Evolutionary conservation across 2,329 filamentous ascomycete genomes (phyloP).

Genomic region (Ascochyta pisi): DNA sequence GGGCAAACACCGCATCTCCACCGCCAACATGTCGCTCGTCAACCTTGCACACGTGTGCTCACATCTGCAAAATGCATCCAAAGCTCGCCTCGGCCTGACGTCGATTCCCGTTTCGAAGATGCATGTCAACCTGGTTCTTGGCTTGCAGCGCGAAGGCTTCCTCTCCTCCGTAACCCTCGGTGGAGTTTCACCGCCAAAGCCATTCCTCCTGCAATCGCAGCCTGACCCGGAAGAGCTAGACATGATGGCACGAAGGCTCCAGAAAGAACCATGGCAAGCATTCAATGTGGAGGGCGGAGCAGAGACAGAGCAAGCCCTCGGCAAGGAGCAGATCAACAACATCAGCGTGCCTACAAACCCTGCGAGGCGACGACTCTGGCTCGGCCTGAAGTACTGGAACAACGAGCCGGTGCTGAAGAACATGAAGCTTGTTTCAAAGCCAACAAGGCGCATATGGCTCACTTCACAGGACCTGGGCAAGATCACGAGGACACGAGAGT

Average conservation of each 20-base stretch:
- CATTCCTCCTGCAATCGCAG: slow-evolving; percentile 43
- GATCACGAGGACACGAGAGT: slow-evolving; percentile 72
- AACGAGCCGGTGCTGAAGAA: slow-evolving; percentile 77
- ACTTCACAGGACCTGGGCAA: slow-evolving; percentile 66
- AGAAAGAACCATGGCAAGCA: slow-evolving; percentile 52
- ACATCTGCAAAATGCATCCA: slow-evolving; percentile 87
- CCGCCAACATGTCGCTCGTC: slow-evolving; percentile 70
- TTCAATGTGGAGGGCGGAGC: slow-evolving; percentile 24
- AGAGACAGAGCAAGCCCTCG: slow-evolving; percentile 20
- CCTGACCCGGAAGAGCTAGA: slow-evolving; percentile 37
- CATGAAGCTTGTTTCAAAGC: slow-evolving; percentile 73
- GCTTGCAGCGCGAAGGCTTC: slow-evolving; percentile 83
- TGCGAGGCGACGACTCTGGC: slow-evolving; percentile 78
- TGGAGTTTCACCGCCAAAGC: slow-evolving; percentile 62
- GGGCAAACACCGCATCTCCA: slow-evolving; percentile 29
- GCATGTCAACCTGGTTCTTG: slow-evolving; percentile 76
- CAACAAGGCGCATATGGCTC: slow-evolving; percentile 74
- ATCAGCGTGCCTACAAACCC: slow-evolving; percentile 63
- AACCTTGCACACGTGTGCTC: slow-evolving; percentile 83
- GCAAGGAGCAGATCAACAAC: slow-evolving; percentile 30
- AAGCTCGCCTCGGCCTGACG: slow-evolving; percentile 82
- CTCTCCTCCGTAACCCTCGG: slow-evolving; percentile 79
- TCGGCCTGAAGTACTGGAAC: slow-evolving; percentile 90
- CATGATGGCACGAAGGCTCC: slow-evolving; percentile 41
- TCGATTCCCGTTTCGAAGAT: slow-evolving; percentile 82